A percentile compares a stretch with the other conserved stretches of the same genome.
Conservation (phyloP, 768 basidiomycete species). For the Rickenella mellea region DNA sequence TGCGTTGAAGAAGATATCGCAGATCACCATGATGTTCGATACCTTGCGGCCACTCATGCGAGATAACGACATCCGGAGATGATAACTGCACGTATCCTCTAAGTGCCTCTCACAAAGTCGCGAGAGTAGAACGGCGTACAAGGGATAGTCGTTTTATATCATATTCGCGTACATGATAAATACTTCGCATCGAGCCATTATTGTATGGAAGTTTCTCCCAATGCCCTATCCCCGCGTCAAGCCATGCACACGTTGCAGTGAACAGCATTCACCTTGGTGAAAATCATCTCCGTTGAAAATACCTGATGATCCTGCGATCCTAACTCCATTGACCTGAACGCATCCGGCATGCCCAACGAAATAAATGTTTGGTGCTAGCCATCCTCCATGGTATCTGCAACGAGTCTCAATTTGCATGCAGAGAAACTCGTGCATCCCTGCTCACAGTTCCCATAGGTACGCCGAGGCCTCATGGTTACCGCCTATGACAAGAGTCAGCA, state of each 20-base stretch:
- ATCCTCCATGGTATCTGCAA: constrained; percentile 85
- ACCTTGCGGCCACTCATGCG: constrained; percentile 91
- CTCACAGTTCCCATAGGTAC: constrained; percentile 92
- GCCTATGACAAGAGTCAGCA: constrained; percentile 89
- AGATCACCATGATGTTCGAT: constrained; percentile 81
- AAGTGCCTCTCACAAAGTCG: not conserved
- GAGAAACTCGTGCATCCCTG: constrained; percentile 2
- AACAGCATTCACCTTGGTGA: constrained; percentile 37
- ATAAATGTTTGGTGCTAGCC: constrained; percentile 95
- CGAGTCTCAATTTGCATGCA: not conserved
- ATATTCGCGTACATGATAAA: constrained; percentile 88
- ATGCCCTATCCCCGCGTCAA: constrained; percentile 39
- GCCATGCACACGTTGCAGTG: not conserved
- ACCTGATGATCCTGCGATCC: constrained; percentile 86
- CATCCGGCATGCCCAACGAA: constrained; percentile 90
- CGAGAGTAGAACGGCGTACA: constrained; percentile 25
- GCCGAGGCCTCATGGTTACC: constrained; percentile 98
- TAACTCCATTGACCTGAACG: constrained; percentile 76
- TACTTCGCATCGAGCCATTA: constrained; percentile 59
- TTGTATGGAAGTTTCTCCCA: constrained; percentile 81
- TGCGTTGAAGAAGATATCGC: constrained; percentile 53
- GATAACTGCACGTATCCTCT: constrained; percentile 34
- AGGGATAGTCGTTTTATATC: constrained; percentile 71
- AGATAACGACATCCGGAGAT: constrained; percentile 70
- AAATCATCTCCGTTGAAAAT: constrained; percentile 83